Conservation (phyloP, 2,329 filamentous ascomycete species). For the Penicillium sclerotiorum region DNA sequence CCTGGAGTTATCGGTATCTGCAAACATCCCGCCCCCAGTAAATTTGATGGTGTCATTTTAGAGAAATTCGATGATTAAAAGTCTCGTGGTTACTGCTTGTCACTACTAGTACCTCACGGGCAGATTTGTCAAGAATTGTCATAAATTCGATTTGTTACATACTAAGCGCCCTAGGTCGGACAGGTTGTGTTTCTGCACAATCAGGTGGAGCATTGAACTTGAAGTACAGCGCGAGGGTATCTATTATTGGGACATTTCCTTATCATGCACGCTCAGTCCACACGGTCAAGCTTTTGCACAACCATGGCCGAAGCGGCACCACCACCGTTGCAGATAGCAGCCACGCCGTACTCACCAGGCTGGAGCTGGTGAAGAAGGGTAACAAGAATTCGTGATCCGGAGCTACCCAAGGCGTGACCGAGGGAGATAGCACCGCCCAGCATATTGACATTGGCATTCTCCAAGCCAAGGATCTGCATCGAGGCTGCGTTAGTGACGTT, state of each 20-base stretch:
- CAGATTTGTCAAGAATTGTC: no score
- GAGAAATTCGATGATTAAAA: no score
- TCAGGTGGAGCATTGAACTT: not conserved
- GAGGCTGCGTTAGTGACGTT: conserved; percentile 12
- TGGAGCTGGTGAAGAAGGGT: conserved; percentile 90
- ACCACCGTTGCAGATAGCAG: conserved; percentile 95
- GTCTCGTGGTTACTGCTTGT: no score
- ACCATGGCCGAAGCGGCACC: conserved; percentile 90
- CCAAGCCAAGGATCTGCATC: conserved; percentile 72
- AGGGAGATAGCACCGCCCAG: conserved; percentile 89
- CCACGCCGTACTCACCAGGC: conserved; percentile 89
- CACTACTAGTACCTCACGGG: no score
- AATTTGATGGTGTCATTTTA: no score
- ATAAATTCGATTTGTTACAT: no score
- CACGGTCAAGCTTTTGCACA: conserved; percentile 73
- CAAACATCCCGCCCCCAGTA: no score
- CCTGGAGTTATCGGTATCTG: no score
- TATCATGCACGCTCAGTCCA: conserved; percentile 34
- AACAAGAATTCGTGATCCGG: conserved; percentile 85
- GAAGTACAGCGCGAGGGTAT: not conserved
- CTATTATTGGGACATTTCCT: not conserved
- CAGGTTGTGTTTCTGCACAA: no score
- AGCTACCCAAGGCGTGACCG: conserved; percentile 90
- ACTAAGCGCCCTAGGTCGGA: no score
- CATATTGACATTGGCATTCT: conserved; percentile 79